phyloP scores from a whole-genome alignment of 139 green algal species.

The Prasinococcaceae sp. region DNA sequence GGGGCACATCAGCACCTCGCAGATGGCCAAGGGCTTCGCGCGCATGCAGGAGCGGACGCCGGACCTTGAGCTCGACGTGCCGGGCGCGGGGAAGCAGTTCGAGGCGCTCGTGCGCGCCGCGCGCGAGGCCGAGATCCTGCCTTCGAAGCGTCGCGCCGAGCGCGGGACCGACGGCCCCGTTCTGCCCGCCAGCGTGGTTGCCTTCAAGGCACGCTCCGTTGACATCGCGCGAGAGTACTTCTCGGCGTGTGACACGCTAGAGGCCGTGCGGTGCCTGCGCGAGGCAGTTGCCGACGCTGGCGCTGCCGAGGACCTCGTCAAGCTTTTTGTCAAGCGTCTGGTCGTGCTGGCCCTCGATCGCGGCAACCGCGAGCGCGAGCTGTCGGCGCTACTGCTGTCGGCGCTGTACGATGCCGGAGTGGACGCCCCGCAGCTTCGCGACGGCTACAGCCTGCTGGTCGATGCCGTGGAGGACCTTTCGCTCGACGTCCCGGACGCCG shows the following conservation, averaged over 20 bases:
- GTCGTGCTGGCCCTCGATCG: conserved; percentile 55
- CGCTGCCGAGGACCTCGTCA: conserved; percentile 1
- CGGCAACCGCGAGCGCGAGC: conserved; percentile 77
- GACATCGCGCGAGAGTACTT: conserved; percentile 6
- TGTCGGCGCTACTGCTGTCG: conserved; percentile 58
- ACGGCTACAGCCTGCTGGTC: conserved; percentile 13
- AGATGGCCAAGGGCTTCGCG: conserved; percentile 28
- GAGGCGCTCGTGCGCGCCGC: no score
- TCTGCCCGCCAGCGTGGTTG: no score
- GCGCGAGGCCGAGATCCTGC: no score
- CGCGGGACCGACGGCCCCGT: background rate
- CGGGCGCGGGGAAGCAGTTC: conserved; percentile 15
- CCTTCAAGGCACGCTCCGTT: no score
- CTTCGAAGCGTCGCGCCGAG: no score
- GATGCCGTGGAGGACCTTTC: conserved; percentile 52
- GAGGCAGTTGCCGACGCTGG: no score
- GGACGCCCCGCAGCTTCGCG: background rate
- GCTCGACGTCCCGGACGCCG: conserved; percentile 74
- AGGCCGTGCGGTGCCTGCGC: conserved; percentile 7
- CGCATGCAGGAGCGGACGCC: conserved; percentile 14
- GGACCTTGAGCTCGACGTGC: conserved; percentile 28
- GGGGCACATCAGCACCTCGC: conserved; percentile 21
- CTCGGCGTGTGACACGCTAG: conserved; percentile 4
- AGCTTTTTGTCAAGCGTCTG: conserved; percentile 72
- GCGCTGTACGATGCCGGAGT: conserved; percentile 57